Percentiles rank a stretch among this genome's conserved stretches.
Evolutionary conservation across 2,329 filamentous ascomycete genomes (phyloP).

Genomic region (Alternaria panax): DNA sequence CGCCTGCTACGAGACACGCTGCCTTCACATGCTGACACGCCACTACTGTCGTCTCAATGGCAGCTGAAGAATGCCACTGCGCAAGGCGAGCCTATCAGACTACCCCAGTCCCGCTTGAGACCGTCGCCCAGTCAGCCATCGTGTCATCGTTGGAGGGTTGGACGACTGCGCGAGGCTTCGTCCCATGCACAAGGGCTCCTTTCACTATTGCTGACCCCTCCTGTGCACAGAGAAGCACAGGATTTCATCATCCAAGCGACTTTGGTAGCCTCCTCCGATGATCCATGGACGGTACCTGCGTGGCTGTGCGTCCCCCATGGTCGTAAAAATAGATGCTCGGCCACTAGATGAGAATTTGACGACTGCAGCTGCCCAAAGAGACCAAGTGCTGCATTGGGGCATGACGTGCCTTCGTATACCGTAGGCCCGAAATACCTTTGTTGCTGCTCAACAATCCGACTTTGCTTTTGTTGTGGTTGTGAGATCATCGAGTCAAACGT

Average conservation of each 20-base stretch:
- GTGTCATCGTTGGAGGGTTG: background rate
- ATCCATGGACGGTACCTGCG: constrained; percentile 4
- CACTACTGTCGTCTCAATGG: constrained; percentile 21
- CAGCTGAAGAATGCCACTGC: constrained; percentile 34
- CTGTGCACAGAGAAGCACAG: background rate
- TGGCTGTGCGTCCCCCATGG: constrained; percentile 8
- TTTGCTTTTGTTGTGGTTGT: background rate
- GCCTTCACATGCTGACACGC: constrained; percentile 23
- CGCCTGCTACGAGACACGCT: constrained; percentile 12
- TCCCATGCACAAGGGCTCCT: background rate
- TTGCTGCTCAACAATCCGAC: background rate
- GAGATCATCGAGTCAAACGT: background rate
- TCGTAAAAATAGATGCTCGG: constrained; percentile 15
- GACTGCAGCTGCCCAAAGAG: constrained; percentile 8
- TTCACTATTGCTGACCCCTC: background rate
- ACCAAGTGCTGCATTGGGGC: background rate
- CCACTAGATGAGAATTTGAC: constrained; percentile 5
- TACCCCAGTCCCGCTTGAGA: constrained; percentile 18
- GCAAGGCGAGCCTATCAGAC: constrained; percentile 25
- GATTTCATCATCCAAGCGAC: background rate
- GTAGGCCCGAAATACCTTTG: background rate
- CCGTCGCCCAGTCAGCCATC: constrained; percentile 5
- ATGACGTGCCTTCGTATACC: constrained; percentile 3
- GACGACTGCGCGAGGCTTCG: background rate
- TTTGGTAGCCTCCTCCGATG: background rate